Evolutionary conservation across 805 yeast genomes (phyloP), one percentile per base, ranked within the genome.

Genomic region (Wickerhamomyces bovis): DNA sequence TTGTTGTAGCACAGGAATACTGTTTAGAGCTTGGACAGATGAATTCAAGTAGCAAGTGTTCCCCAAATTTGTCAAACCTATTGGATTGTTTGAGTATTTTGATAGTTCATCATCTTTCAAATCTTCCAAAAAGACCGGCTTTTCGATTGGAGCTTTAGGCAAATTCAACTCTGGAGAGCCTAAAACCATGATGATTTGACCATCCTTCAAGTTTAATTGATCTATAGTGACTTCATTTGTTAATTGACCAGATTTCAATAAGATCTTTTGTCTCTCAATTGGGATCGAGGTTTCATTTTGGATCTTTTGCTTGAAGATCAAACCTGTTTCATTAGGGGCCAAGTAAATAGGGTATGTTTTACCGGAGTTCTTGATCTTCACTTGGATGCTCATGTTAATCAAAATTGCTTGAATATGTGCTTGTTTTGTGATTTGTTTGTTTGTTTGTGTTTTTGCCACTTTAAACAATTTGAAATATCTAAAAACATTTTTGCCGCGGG

Each of bases 21-120:
- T 85, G 66, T 86, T 88, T 56, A 92, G 81, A 49, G 85, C 89
- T 62, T 94, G 99, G 42, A 94, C 69, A 39, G 94, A 74, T 0
- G 98, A 90, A 62, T 94, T 94, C 63, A 94, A 70, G 60, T 90
- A 90, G 66, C 99, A 94, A 0, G 99, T 94, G 61, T 94, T 94
- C 18, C 99, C 99, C 63, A 90, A 85, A 62, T 94, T 94, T 66
- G 85, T 87, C 56, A 94, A 74, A 0, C 99, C 99, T 22, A 89
- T 84, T 1, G 99, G 99, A 54, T 68, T 51, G 65, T 64, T 25
- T 63, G 67, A 44, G 62, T 66, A 35, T 59, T 65, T 53, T 66
- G 65, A 30, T 58, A 68, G 28, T 48, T 56, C 48, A 71, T 71
- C 53, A 63, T 65, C 59, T 69, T 75, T 72, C 63, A 84, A 65